Evolutionary conservation across 78 protist species (phyloP), one percentile per base, ranked within the genome.

Genomic region (Paulinella micropora): DNA sequence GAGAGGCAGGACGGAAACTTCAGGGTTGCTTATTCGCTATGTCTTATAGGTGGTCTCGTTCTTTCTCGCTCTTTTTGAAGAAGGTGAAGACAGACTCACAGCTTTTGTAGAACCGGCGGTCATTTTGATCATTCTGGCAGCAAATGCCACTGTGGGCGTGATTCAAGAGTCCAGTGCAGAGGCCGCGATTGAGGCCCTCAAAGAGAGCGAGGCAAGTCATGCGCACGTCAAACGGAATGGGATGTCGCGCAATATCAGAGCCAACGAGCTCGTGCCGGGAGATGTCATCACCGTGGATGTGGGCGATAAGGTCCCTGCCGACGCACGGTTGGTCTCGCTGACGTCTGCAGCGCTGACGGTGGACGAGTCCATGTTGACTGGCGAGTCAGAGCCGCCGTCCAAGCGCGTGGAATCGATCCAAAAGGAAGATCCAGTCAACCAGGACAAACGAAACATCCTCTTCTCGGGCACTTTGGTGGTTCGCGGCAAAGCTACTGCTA

Each of bases 291-390:
- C 86, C 29, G 31, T 96, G 37, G 79, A 90, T 32, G 73, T 92
- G 73, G 97, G 97, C 69, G 96, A 93, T 34, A 86, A 93, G 73
- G 90, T 94, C 39, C 95, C 96, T 40, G 96, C 96, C 31, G 97
- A 96, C 89, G 15, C 69, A 4, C 91, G 91, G 9, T 32, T 83
- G 51, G 3, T 37, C 69, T 4, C 29, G 31, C 32, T 89, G 40
- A 26, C 0, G 34, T 37, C 82, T 6, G 81, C 92, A 2, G 40
- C 91, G 26, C 89, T 94, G 32, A 84, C 89, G 9, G 39, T 79
- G 34, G 94, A 91, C 35, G 91, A 94, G 89, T 9, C 94, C 86
- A 32, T 81, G 36, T 87, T 89, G 31, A 89, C 91, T 36, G 91
- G 91, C 36, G 91, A 89, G 87, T 2, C 79, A 3, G 69, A 1